Evolutionary conservation across 2,329 filamentous ascomycete species (phyloP).

Genomic region (Ophiostoma perfectum): DNA sequence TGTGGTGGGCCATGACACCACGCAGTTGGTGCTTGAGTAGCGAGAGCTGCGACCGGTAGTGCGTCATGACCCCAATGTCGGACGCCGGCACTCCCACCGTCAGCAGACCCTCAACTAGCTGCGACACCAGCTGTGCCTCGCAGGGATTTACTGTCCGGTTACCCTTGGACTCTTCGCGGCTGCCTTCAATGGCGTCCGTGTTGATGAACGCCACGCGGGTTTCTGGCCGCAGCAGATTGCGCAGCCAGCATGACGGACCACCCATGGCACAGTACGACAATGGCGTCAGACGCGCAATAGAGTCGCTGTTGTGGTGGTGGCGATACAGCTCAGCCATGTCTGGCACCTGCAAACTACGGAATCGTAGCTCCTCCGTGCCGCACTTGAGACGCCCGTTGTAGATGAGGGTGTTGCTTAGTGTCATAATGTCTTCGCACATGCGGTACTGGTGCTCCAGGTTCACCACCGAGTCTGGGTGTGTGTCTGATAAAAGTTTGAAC

Average conservation of each 20-base stretch:
- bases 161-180: constrained; percentile 69
- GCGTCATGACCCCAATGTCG: constrained; percentile 91
- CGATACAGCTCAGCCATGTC: constrained; percentile 55
- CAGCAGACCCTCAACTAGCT: constrained; percentile 76
- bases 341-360: constrained; percentile 62
- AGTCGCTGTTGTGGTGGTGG: constrained; percentile 46
- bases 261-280: constrained; percentile 47
- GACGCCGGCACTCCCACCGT: constrained; percentile 65
- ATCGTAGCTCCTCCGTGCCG: constrained; percentile 70
- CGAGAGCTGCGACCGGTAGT: constrained; percentile 88
- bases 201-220: constrained; percentile 82
- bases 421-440: constrained; percentile 97
- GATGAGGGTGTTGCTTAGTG: constrained; percentile 84
- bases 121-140: constrained; percentile 72
- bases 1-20: constrained; percentile 28
- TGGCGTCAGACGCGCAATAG: constrained; percentile 31
- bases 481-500: constrained; percentile 88
- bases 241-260: constrained; percentile 63
- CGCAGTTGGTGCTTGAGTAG: constrained; percentile 70
- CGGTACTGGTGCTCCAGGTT: constrained; percentile 94
- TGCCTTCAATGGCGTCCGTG: constrained; percentile 67
- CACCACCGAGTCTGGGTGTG: constrained; percentile 79
- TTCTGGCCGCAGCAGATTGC: constrained; percentile 61
- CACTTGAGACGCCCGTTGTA: constrained; percentile 89
- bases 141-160: constrained; percentile 81